Evolutionary conservation across 2,329 filamentous ascomycete genomes (phyloP).

Genomic region (Aspergillus floridensis): DNA sequence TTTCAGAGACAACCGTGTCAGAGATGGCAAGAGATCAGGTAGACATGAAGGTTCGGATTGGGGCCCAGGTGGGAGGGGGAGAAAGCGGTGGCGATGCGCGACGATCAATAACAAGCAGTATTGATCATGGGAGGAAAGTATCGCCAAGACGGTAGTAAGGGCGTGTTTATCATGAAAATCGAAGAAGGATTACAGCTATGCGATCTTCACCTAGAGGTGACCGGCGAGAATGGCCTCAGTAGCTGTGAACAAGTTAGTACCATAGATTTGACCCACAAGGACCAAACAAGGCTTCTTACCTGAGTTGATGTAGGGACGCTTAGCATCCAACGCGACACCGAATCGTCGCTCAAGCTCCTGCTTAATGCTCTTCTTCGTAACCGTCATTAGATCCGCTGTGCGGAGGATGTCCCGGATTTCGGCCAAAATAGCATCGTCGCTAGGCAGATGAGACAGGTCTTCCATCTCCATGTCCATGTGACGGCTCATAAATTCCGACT

Average conservation of each 20-base stretch:
- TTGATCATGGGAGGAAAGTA: no score
- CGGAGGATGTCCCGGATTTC: slow-evolving; percentile 93
- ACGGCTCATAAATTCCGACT: slow-evolving; percentile 68
- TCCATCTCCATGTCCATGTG: slow-evolving; percentile 69
- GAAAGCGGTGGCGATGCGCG: no score
- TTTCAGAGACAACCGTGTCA: not conserved
- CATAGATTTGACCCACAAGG: not conserved
- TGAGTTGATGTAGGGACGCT: slow-evolving; percentile 90
- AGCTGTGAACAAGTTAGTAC: not conserved
- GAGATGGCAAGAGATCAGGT: not conserved
- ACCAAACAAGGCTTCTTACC: slow-evolving; percentile 55
- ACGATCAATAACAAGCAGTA: no score
- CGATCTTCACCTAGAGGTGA: not conserved
- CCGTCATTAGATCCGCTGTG: slow-evolving; percentile 91
- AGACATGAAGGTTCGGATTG: not conserved
- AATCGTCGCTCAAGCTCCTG: slow-evolving; percentile 87
- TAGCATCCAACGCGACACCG: slow-evolving; percentile 77
- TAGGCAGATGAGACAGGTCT: slow-evolving; percentile 73
- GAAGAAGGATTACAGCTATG: not conserved
- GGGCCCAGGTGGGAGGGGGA: no score
- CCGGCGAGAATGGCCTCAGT: slow-evolving; percentile 8
- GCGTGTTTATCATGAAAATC: not conserved
- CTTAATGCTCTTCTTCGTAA: slow-evolving; percentile 99
- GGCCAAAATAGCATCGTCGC: slow-evolving; percentile 82
- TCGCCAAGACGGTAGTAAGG: not conserved